These are phyloP conservation scores for Pyropia haitanensis DNA, from an alignment of 23 red algal species.

Conservation along the genomic window DNA sequence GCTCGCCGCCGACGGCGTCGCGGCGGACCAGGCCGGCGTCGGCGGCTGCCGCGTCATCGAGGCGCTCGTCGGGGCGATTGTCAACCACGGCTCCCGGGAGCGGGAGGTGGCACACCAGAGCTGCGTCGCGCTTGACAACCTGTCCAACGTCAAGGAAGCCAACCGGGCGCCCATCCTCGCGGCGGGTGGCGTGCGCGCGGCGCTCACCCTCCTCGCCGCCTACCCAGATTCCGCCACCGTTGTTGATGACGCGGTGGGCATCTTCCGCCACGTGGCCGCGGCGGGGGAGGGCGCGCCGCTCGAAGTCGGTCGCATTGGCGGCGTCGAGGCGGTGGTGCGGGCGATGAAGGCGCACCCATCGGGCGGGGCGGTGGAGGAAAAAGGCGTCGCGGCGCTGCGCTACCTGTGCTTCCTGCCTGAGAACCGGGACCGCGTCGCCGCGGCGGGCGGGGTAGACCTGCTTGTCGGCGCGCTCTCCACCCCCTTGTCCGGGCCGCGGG, in stretches of 20 bases:
- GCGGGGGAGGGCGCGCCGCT: constrained; percentile 20
- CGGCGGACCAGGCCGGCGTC: constrained; percentile 16
- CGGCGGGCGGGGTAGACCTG: constrained; percentile 27
- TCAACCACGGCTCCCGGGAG: constrained; percentile 12
- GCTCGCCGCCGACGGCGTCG: no score
- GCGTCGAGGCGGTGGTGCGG: constrained; percentile 24
- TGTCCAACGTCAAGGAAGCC: constrained; percentile 40
- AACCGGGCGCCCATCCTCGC: constrained; percentile 30
- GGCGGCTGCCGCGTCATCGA: not conserved
- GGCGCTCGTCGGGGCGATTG: constrained; percentile 20
- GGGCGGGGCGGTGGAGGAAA: constrained; percentile 22
- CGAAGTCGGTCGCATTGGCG: constrained; percentile 29
- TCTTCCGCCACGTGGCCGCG: constrained; percentile 47
- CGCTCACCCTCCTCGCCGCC: constrained; percentile 30
- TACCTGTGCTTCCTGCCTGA: constrained; percentile 50
- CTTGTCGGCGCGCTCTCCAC: constrained; percentile 24
- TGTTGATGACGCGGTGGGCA: constrained; percentile 42
- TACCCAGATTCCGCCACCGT: constrained; percentile 35
- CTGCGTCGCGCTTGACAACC: constrained; percentile 53
- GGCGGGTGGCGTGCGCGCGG: constrained; percentile 18
- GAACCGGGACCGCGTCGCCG: constrained; percentile 27
- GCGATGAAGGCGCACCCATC: constrained; percentile 38
- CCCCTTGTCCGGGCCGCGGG: not conserved
- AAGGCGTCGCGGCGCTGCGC: constrained; percentile 45
- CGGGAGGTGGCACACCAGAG: constrained; percentile 62